A percentile compares a stretch with the other conserved stretches of the same genome.
phyloP scores from a whole-genome alignment of 441 rosid species.

The Francoa sonchifolia region DNA sequence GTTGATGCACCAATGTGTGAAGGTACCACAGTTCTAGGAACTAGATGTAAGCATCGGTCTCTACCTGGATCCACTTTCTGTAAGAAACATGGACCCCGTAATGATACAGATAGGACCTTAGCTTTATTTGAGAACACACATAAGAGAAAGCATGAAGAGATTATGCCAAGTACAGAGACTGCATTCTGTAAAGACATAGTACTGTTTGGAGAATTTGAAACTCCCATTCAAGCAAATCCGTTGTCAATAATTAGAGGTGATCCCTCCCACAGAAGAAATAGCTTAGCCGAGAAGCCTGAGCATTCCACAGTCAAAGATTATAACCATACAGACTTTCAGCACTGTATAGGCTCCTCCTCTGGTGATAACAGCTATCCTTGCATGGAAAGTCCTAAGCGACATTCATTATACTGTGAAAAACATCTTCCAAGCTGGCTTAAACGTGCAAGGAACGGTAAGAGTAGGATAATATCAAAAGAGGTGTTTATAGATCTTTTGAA shows the following conservation, averaged over 20 bases:
- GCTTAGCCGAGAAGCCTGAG: conserved; percentile 33
- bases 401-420: conserved; percentile 70
- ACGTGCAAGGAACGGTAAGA: conserved; percentile 96
- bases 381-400: conserved; percentile 56
- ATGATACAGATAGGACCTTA: conserved; percentile 19
- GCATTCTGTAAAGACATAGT: conserved; percentile 38
- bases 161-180: conserved; percentile 27
- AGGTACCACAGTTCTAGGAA: conserved; percentile 96
- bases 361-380: conserved; percentile 36
- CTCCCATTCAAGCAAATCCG: conserved; percentile 38
- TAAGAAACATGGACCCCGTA: conserved; percentile 79
- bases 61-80: conserved; percentile 73
- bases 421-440: conserved; percentile 99
- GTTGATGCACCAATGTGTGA: conserved; percentile 65
- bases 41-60: conserved; percentile 87
- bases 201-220: conserved; percentile 33
- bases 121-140: conserved; percentile 25
- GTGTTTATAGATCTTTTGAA: conserved; percentile 68
- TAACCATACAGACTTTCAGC: conserved; percentile 21
- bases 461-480: conserved; percentile 88
- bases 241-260: conserved; percentile 27
- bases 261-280: conserved; percentile 20
- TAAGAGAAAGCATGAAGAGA: conserved; percentile 49
- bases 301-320: conserved; percentile 27
- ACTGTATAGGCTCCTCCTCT: conserved; percentile 57